Percentiles rank a stretch among this genome's conserved stretches.
Evolutionary conservation across 192 early-diverging fungal genomes (phyloP).

Genomic region (Backusella tuberculispora): DNA sequence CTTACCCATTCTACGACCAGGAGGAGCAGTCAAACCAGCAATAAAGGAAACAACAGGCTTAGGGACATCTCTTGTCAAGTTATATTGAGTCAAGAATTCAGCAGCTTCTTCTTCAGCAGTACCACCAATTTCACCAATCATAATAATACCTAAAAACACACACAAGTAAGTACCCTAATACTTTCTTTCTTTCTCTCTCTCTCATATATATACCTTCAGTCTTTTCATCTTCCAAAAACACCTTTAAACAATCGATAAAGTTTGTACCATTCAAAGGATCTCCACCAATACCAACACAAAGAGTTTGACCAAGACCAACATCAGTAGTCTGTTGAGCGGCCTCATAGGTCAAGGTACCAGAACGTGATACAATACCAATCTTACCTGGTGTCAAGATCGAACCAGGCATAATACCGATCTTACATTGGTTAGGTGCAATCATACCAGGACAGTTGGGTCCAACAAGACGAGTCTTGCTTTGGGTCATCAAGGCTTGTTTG

Average conservation of each 20-base stretch:
- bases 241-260: conserved; percentile 94
- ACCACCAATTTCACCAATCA: conserved; percentile 99
- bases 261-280: conserved; percentile 99
- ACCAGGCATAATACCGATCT: conserved; percentile 99
- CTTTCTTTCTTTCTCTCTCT: too few species aligned
- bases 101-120: conserved; percentile 98
- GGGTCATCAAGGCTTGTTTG: conserved; percentile 87
- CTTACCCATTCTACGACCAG: conserved; percentile 96
- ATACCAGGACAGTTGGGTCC: conserved; percentile 99
- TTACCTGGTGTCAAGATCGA: conserved; percentile 97
- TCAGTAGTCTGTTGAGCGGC: conserved; percentile 98
- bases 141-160: conserved; percentile 83
- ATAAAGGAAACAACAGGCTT: conserved; percentile 99
- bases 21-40: conserved; percentile 97
- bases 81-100: conserved; percentile 94
- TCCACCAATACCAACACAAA: conserved; percentile 98
- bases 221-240: conserved; percentile 92
- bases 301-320: conserved; percentile 92
- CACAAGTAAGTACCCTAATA: too few species aligned
- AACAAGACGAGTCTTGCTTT: conserved; percentile 93
- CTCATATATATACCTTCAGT: conserved; percentile 74
- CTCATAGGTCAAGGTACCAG: conserved; percentile 99
- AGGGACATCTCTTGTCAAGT: conserved; percentile 80
- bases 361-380: conserved; percentile 98
- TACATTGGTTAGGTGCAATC: conserved; percentile 95